phyloP scores from a whole-genome alignment of 2,329 filamentous ascomycete species.

The Lecanosticta acicola region DNA sequence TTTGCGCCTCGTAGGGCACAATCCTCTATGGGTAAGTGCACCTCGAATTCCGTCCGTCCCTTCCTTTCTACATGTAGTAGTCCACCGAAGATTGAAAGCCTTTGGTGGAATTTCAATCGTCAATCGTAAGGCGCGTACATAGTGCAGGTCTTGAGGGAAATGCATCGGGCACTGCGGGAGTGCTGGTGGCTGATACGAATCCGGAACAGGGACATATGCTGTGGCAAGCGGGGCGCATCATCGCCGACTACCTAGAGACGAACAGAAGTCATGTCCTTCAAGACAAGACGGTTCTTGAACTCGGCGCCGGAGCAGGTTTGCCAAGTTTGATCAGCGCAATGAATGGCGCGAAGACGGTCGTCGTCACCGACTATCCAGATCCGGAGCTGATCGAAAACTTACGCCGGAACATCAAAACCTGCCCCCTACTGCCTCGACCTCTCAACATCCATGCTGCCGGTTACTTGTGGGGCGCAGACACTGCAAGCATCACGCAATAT shows the following conservation, averaged over 20 bases:
- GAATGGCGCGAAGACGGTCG: conserved; percentile 59
- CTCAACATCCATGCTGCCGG: conserved; percentile 48
- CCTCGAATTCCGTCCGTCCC: not conserved
- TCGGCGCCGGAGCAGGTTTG: conserved; percentile 82
- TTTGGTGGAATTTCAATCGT: no score
- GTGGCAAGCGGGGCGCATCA: conserved; percentile 81
- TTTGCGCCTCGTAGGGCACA: conserved; percentile 77
- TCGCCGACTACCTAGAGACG: conserved; percentile 72
- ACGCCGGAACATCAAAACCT: conserved; percentile 64
- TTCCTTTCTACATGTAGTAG: no score
- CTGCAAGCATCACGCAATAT: conserved; percentile 53
- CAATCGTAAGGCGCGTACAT: no score
- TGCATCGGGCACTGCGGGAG: no score
- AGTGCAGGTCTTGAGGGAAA: no score
- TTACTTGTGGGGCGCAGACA: conserved; percentile 75
- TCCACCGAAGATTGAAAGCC: no score
- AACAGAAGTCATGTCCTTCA: conserved; percentile 56
- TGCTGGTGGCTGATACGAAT: conserved; percentile 2
- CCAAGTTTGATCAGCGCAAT: conserved; percentile 67
- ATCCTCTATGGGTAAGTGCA: conserved; percentile 67
- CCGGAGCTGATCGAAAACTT: conserved; percentile 75
- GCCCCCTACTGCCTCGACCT: conserved; percentile 38
- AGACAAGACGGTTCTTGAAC: conserved; percentile 70
- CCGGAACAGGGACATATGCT: conserved; percentile 64
- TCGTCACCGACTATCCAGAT: conserved; percentile 88